Base-by-base conservation (phyloP, 805 yeast genomes). In the Kazachstania bromeliacearum region DNA sequence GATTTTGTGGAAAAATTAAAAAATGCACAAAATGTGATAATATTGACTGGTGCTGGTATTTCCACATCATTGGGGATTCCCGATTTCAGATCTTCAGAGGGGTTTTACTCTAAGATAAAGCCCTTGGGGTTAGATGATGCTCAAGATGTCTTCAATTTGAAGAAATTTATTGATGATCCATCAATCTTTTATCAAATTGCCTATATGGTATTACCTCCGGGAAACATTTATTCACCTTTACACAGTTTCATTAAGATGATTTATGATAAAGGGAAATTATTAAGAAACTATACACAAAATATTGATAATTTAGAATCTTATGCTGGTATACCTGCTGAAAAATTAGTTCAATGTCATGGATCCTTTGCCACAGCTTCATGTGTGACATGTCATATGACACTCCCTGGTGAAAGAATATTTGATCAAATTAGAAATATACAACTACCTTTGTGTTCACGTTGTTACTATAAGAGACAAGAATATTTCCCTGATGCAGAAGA, bases 11-110 rank as follows among this genome's bases (percentile, higher is more conserved):
- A 62, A 2, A 70, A 70, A 23, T 64, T 88, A 17, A 46, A 63
- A n/a, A 61, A 60, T 4, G 74, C 92, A 1, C 51, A 67, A 13
- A 79, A 73, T 28, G 68, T 87, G 12, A 51, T 88, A 39, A 85
- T 87, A 0, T 56, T 87, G 13, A 84, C 95, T 0, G 96, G 96
- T 8, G 96, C 96, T 2, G 96, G 96, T 18, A 84, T 87, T 37
- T 82, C 94, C 28, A 85, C 96, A 2, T 75, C 85, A 2, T 62
- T 85, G 37, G 96, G 96, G 4, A 87, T 85, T 36, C 96, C 96
- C 0, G 96, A 85, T 60, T 85, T 87, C 61, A 70, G 96, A 53
- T 85, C 95, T 0, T 75, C 84, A 14, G 70, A 79, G 44, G 96
- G 96, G 34, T 71, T 87, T 38, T 87, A 87, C 59, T 68, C 84